Evolutionary conservation across 1,139 yeast genomes (phyloP), one percentile per base, ranked within the genome.

Genomic region (Yamadazyma trypodendri): DNA sequence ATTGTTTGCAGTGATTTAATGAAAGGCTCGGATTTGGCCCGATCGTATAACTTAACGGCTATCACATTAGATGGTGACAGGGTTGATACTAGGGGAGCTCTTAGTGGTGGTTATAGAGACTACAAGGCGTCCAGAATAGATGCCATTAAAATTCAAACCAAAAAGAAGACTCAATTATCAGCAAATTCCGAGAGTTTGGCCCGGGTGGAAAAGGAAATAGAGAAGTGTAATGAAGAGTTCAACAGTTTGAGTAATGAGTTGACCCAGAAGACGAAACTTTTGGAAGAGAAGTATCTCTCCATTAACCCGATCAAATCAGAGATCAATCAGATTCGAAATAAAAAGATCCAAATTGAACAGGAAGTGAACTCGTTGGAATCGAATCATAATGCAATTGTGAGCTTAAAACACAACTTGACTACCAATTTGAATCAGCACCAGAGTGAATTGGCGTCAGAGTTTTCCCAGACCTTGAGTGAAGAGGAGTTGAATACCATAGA

Each of bases 1-100:
- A 76, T 90, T 34, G 92, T 92, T 2, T 84, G 92, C 38, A 75
- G 78, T 44, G 81, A 83, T 42, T 63, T 90, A 36, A 81, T 75
- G 37, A 68, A 72, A 27, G 96, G 96, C 1, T 69, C 82, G 3
- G 84, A 81, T 47, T 64, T 86, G 23, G 82, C 96, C 0, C 77
- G 77, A 39, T 62, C 66, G 6, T 78, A 70, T 53, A 77, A 78
- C 29, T 63, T 90, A 25, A 82, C 77, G 48, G 88, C 96, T 1
- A 84, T 92, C 22, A 92, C 98, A 0, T 65, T 92, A 24, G 95
- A 87, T 59, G 98, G 98, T 47, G 97, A 92, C 56, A 72, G 87
- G 48, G 88, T 88, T 32, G 95, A 88, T 50, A 78, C 77, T 35
- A 79, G 72, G 46, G 98, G 98, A 58, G 85, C 84, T 2, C 62